phyloP scores from a whole-genome alignment of 148 eudicot species.

The Chenopodium berlandieri region DNA sequence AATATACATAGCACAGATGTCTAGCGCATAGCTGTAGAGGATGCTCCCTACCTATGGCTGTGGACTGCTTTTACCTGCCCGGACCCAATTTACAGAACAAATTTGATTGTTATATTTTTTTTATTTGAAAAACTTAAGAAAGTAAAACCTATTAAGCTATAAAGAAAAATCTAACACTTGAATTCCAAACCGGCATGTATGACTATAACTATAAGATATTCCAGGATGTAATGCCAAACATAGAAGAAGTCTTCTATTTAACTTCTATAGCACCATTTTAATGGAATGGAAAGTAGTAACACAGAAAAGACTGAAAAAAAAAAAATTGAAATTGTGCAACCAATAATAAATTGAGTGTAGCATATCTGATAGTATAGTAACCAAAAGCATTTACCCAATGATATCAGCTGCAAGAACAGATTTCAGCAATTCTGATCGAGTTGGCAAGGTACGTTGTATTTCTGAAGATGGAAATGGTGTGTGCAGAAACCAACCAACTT shows the following conservation, averaged over 20 bases:
- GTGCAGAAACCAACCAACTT: slow-evolving; percentile 95
- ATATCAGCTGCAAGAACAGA: slow-evolving; percentile 87
- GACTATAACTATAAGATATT: slow-evolving; percentile 36
- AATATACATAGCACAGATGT: neutral
- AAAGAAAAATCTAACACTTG: no score
- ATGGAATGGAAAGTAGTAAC: no score
- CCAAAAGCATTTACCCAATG: slow-evolving; percentile 54
- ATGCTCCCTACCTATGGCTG: slow-evolving; percentile 43
- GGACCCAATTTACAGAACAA: no score
- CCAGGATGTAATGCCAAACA: slow-evolving; percentile 65
- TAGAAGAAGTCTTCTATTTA: no score
- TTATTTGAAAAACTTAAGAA: no score
- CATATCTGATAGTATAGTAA: neutral
- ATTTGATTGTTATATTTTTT: no score
- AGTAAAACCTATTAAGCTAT: no score
- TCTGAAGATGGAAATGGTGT: slow-evolving; percentile 95
- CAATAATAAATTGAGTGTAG: no score
- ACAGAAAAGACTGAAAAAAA: no score
- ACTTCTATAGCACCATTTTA: no score
- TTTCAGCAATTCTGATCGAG: slow-evolving; percentile 70
- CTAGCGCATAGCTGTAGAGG: neutral
- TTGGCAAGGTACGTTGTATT: slow-evolving; percentile 86
- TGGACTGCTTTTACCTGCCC: no score
- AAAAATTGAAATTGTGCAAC: neutral
- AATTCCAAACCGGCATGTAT: no score